Conservation (phyloP, 2,329 filamentous ascomycete genomes). For the Emmonsiellopsis sp. region DNA sequence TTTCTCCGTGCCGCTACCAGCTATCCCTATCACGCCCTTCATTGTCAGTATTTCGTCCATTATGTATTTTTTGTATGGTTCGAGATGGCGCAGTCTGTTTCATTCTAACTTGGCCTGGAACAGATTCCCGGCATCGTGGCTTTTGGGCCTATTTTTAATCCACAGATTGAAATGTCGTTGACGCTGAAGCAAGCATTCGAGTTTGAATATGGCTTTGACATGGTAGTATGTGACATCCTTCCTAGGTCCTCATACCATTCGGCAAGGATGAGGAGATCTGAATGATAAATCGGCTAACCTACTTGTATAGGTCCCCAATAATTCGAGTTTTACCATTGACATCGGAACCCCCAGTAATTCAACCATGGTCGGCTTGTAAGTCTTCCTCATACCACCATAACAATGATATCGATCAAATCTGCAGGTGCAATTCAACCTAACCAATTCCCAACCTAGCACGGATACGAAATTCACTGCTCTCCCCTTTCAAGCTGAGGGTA, state of each 20-base stretch:
- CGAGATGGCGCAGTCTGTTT: neutral
- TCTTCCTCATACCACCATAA: neutral
- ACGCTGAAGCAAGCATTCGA: conserved; percentile 8
- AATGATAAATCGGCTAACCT: neutral
- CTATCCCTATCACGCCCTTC: conserved; percentile 15
- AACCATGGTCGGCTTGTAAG: conserved; percentile 25
- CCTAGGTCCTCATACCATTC: neutral
- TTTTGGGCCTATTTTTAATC: conserved; percentile 13
- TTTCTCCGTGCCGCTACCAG: conserved; percentile 13
- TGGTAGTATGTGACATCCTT: conserved; percentile 9
- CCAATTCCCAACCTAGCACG: conserved; percentile 6
- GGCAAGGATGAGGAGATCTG: neutral
- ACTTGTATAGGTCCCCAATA: conserved; percentile 11
- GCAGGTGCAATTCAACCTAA: neutral
- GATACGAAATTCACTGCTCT: conserved; percentile 12
- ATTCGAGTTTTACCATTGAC: conserved; percentile 12
- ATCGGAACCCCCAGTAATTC: conserved; percentile 11
- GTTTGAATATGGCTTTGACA: conserved; percentile 15
- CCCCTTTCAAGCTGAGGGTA: conserved; percentile 11
- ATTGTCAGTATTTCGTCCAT: conserved; percentile 8
- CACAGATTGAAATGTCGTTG: conserved; percentile 10
- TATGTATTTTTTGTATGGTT: neutral
- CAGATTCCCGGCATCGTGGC: conserved; percentile 15
- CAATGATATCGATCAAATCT: neutral
- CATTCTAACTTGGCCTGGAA: neutral